Conservation (phyloP, 1,139 yeast species). For the Nematodospora anomalae region DNA sequence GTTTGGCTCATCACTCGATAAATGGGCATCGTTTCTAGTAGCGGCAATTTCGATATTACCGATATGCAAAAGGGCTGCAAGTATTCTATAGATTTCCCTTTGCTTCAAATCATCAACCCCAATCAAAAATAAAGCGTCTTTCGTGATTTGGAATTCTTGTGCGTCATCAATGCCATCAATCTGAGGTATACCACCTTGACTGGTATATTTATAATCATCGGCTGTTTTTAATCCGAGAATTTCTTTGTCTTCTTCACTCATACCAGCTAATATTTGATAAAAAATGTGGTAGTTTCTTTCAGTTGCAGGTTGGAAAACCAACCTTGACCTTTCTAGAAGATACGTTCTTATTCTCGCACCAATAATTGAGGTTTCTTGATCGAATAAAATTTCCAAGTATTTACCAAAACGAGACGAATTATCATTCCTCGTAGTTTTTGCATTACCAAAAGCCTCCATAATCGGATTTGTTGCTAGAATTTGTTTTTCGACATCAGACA, state of each 20-base stretch:
- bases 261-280: conserved; percentile 85
- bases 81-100: conserved; percentile 66
- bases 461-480: conserved; percentile 97
- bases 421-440: conserved; percentile 95
- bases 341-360: conserved; percentile 96
- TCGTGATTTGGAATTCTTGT: conserved; percentile 71
- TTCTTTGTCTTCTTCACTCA: conserved; percentile 58
- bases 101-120: conserved; percentile 69
- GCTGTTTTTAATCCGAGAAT: conserved; percentile 62
- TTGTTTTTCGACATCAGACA: conserved; percentile 91
- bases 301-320: conserved; percentile 84
- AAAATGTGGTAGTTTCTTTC: conserved; percentile 96
- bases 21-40: conserved; percentile 79
- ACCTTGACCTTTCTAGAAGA: conserved; percentile 86
- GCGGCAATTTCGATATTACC: conserved; percentile 92
- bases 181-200: conserved; percentile 80
- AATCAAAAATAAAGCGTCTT: conserved; percentile 72
- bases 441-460: conserved; percentile 98
- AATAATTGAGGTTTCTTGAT: conserved; percentile 69
- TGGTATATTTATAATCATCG: conserved; percentile 75
- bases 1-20: conserved; percentile 84
- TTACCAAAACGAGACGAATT: conserved; percentile 97
- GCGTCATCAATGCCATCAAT: conserved; percentile 84
- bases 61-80: conserved; percentile 88
- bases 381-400: conserved; percentile 87